Conservation (phyloP, 176 grass and related monocot species). For the Canna indica region DNA sequence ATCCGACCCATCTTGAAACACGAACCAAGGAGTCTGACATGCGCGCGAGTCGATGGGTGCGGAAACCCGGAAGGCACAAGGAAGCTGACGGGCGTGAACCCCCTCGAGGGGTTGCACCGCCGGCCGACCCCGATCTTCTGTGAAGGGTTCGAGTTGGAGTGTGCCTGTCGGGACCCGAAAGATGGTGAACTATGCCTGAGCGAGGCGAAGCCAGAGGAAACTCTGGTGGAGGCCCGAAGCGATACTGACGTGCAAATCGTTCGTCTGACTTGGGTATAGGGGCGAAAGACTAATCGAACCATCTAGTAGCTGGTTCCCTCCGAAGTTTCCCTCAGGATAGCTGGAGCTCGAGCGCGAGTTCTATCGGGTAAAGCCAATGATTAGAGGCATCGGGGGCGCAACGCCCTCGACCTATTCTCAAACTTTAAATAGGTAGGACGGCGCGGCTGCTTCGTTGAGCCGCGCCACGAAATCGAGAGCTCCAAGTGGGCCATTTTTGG, state of each 20-base stretch:
- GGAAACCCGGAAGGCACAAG: no score
- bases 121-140: no score
- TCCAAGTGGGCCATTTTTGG: slow-evolving; percentile 43
- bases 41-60: no score
- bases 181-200: slow-evolving; percentile 40
- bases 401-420: slow-evolving; percentile 68
- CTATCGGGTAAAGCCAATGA: slow-evolving; percentile 69
- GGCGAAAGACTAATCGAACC: slow-evolving; percentile 60
- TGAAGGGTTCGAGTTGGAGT: slow-evolving; percentile 38
- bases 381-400: slow-evolving; percentile 62
- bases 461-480: slow-evolving; percentile 27
- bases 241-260: slow-evolving; percentile 44
- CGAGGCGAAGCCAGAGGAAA: slow-evolving; percentile 19
- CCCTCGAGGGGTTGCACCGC: no score
- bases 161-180: slow-evolving; percentile 60
- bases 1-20: no score
- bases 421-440: slow-evolving; percentile 61
- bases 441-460: slow-evolving; percentile 18
- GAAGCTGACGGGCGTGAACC: no score
- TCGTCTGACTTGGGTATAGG: slow-evolving; percentile 45
- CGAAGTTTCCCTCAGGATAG: slow-evolving; percentile 43
- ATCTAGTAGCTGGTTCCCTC: slow-evolving; percentile 64
- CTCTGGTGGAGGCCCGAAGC: slow-evolving; percentile 40
- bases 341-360: slow-evolving; percentile 34
- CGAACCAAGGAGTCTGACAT: no score